Base-by-base conservation (phyloP, 2,329 filamentous ascomycete species). In the Fusarium goolgardi region DNA sequence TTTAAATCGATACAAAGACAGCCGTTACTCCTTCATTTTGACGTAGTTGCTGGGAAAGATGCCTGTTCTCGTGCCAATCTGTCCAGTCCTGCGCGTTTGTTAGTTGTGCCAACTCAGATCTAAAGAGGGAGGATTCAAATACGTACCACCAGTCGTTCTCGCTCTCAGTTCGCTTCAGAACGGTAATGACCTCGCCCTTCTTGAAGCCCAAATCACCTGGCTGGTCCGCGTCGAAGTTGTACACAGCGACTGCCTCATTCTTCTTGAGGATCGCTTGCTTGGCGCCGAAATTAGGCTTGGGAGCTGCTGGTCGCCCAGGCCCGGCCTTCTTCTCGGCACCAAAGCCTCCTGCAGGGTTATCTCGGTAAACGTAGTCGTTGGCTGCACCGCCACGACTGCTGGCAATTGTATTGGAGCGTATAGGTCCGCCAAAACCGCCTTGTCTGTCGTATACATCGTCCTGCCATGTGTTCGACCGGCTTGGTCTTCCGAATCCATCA, bases 151-250 rank as follows among this genome's bases (percentile, higher is more conserved):
- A 98, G 78, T 98, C 95, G 59, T 94, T 94, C 60, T 93, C 91
- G 72, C 91, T 97, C 6, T 98, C 93, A 7, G 95, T 98, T 79
- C 92, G 91, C 83, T 99, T 97, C 59, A 97, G 78, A 59, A 99
- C 94, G 1, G 94, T 97, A 70, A 99, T 97, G 58, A 98, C 80
- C 31, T 99, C 96, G 21, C 96, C 96, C 84, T 99, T 99, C 83
- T 97, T 97, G 81, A 99, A 99, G 0, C 91, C 93, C 58, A 98
- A 78, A 77, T 99, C 95, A 6, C 95, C 95, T 1, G 93, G 89
- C 78, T 97, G 94, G 74, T 97, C 95, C 0, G 94, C 90, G 67
- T 98, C 95, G 76, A 99, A 99, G 3, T 92, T 97, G 80, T 92
- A 98, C 65, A 97, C 84, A 4, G 96, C 96, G 21, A 97, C 85